These are phyloP conservation scores for Closterium sp. DNA, from an alignment of 139 green algal genomes.

Conservation along the genomic window DNA sequence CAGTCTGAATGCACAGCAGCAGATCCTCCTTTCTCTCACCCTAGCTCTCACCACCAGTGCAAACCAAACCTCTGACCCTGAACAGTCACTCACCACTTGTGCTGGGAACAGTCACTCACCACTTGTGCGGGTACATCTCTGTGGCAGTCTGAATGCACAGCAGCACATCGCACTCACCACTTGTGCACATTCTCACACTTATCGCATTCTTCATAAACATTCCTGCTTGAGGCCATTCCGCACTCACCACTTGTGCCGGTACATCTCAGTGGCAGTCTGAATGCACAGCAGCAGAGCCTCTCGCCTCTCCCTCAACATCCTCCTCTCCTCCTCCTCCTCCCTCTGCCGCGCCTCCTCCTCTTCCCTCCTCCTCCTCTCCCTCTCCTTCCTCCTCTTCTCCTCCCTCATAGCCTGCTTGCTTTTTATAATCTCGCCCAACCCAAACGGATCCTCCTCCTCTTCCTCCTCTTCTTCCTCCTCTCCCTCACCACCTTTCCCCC, in stretches of 20 bases:
- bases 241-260: conserved; percentile 29
- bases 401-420: not conserved
- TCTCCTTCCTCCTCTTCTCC: conserved; percentile 5
- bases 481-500: not conserved
- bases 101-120: conserved; percentile 1
- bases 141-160: conserved; percentile 8
- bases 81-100: not conserved
- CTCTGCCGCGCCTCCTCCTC: not conserved
- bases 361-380: not conserved
- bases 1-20: conserved; percentile 12
- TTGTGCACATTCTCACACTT: too few relatives aligned
- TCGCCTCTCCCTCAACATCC: conserved; percentile 17
- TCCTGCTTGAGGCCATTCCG: too few relatives aligned
- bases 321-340: not conserved
- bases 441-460: not conserved
- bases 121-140: conserved; percentile 7
- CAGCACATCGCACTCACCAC: too few relatives aligned
- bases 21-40: not conserved
- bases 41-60: too few relatives aligned
- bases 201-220: too few relatives aligned
- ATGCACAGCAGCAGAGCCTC: conserved; percentile 24
- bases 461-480: conserved; percentile 14
- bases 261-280: not conserved
- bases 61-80: too few relatives aligned
- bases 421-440: too few relatives aligned